Base-by-base conservation (phyloP, 2,329 filamentous ascomycete species). In the Pseudocercospora eumusae region DNA sequence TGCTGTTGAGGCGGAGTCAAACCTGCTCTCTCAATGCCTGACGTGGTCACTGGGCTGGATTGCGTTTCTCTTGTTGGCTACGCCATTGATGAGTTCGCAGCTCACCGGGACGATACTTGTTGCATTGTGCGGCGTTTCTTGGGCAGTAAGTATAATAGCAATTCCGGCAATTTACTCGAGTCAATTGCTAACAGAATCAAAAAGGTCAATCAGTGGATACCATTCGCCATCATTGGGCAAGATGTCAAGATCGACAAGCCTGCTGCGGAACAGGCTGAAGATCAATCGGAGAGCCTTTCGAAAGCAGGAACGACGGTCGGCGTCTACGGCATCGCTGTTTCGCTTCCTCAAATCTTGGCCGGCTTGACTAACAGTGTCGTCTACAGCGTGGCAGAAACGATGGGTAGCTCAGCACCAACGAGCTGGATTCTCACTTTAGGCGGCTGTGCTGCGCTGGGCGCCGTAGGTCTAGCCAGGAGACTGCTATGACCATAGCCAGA, bases 341-440 rank as follows among this genome's bases (percentile, higher is more conserved):
- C 50, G 10, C 8, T 54, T 9, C 50, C 50, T n/a, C 50, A 54
- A 36, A 33, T 54, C 6, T 27, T 54, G 23, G 50, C 50, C 13
- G 50, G 50, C 27, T 27, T 54, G 11, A 31, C 21, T 9, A 33
- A 54, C 31, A 33, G 50, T 33, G 25, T 33, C 5, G 50, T 54
- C 2, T 54, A 54, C 31, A 21, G 50, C 25, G 27, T 27, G 10
- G 50, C 50, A 28, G 50, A 54, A 27, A 10, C 50, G 6, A 13
- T 54, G 27, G 21, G 31, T 7, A 54, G 50, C 25, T 31, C 50
- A 20, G 50, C 28, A 4, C 50, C 50, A 5, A 54, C 50, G 10
- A 33, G 27, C 50, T 54, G 50, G 50, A 33, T 33, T 10, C 50
- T 54, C 15, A 23, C 50, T n/a, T 54, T 54, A 5, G 50, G 50